Evolutionary conservation across 2,329 filamentous ascomycete species (phyloP).

Genomic region (Hymenoscyphus linearis): DNA sequence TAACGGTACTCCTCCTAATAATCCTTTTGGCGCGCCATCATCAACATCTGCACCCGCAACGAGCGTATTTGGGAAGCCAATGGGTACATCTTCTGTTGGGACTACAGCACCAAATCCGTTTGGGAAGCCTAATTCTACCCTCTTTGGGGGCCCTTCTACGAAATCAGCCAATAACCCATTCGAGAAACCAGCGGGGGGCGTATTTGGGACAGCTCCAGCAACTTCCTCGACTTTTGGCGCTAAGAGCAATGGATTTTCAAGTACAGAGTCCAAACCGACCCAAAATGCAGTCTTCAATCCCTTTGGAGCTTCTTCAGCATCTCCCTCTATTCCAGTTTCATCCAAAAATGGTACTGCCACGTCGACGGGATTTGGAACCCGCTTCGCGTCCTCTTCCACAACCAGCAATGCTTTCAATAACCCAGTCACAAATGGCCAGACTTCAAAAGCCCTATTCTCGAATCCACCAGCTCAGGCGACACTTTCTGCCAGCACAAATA

Average conservation of each 20-base stretch:
- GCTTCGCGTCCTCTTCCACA: not conserved
- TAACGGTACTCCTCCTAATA: not conserved
- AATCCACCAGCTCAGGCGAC: not conserved
- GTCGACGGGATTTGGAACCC: conserved; percentile 1
- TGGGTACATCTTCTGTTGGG: not conserved
- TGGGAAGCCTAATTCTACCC: not conserved
- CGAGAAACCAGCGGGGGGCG: conserved; percentile 1
- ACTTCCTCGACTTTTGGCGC: not conserved
- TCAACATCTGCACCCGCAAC: not conserved
- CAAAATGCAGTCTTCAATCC: not conserved
- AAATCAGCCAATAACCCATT: conserved; percentile 9
- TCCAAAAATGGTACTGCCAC: conserved; percentile 3
- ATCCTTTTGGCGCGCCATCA: conserved; percentile 7
- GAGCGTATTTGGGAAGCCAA: conserved; percentile 4
- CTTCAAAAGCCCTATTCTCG: not conserved
- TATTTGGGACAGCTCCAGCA: conserved; percentile 7
- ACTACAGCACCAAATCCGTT: conserved; percentile 7
- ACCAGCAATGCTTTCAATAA: not conserved
- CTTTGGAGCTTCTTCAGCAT: not conserved
- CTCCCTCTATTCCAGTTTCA: not conserved
- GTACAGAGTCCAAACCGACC: not conserved
- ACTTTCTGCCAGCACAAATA: not conserved
- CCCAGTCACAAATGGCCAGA: not conserved
- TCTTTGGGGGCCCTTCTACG: not conserved
- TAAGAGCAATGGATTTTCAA: not conserved